Evolutionary conservation across 2,329 filamentous ascomycete genomes (phyloP).

Genomic region (Seiridium unicorne): DNA sequence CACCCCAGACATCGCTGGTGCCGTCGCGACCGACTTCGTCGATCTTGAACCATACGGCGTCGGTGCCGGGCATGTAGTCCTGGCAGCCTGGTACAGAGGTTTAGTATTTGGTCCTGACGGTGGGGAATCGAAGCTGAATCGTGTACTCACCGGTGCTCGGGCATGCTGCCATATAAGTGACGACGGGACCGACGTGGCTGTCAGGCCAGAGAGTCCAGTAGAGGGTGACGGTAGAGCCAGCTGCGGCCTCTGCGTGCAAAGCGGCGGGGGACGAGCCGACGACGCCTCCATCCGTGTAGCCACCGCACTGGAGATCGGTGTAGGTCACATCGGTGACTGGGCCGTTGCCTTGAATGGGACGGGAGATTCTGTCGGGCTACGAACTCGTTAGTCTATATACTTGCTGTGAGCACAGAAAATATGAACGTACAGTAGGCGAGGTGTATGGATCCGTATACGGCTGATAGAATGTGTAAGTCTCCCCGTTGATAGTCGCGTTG

Average conservation of each 20-base stretch:
- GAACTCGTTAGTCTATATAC: not conserved
- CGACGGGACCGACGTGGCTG: slow-evolving; percentile 50
- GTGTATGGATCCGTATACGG: slow-evolving; percentile 43
- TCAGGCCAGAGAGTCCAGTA: slow-evolving; percentile 53
- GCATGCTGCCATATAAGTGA: slow-evolving; percentile 62
- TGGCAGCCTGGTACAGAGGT: slow-evolving; percentile 14
- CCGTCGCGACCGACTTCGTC: slow-evolving; percentile 48
- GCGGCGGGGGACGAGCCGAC: slow-evolving; percentile 49
- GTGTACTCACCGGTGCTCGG: slow-evolving; percentile 40
- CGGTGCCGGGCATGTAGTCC: slow-evolving; percentile 18
- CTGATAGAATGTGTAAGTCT: slow-evolving; percentile 36
- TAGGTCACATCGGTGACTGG: slow-evolving; percentile 52
- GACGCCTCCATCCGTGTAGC: slow-evolving; percentile 46
- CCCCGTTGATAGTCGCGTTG: slow-evolving; percentile 40
- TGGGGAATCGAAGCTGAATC: not conserved
- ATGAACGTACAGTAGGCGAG: slow-evolving; percentile 15
- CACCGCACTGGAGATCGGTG: slow-evolving; percentile 56
- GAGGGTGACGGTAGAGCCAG: slow-evolving; percentile 52
- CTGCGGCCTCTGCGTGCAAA: slow-evolving; percentile 50
- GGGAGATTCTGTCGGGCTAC: slow-evolving; percentile 51
- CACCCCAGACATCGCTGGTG: slow-evolving; percentile 48
- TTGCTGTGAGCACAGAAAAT: not conserved
- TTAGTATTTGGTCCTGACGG: not conserved
- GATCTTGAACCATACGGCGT: slow-evolving; percentile 56
- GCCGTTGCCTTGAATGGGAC: slow-evolving; percentile 56